Evolutionary conservation across 306 rosid genomes (phyloP).

Genomic region (Vicia villosa): DNA sequence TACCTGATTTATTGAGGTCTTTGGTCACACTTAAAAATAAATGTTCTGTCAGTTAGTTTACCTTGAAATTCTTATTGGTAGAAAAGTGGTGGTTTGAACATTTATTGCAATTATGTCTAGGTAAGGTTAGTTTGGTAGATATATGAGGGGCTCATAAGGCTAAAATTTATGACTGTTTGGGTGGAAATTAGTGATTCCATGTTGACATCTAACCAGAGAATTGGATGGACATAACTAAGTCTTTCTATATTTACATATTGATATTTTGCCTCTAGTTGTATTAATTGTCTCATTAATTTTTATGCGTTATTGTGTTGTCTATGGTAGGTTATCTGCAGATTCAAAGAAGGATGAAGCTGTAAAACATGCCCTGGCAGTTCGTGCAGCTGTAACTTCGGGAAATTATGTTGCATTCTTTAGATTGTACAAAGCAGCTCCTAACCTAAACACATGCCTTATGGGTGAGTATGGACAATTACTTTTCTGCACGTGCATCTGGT

Average conservation of each 20-base stretch:
- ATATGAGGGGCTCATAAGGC: neutral
- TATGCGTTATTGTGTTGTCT: neutral
- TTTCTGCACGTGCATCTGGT: slow-evolving; percentile 1
- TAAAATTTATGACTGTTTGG: neutral
- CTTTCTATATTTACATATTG: neutral
- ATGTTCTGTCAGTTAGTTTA: neutral
- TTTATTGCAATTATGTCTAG: slow-evolving; percentile 5
- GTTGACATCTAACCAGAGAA: slow-evolving; percentile 1
- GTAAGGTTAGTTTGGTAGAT: neutral
- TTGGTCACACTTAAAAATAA: neutral
- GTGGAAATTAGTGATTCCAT: neutral
- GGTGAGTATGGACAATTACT: slow-evolving; percentile 51
- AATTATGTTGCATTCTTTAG: slow-evolving; percentile 85
- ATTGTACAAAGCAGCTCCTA: slow-evolving; percentile 87
- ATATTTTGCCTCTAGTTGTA: slow-evolving; percentile 11
- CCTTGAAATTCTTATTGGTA: neutral
- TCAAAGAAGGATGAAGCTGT: slow-evolving; percentile 81
- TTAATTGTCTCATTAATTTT: neutral
- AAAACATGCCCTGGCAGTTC: slow-evolving; percentile 93
- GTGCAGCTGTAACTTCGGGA: slow-evolving; percentile 90
- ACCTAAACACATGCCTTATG: slow-evolving; percentile 86
- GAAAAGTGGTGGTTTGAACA: slow-evolving; percentile 12
- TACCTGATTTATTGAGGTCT: neutral
- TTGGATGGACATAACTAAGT: neutral
- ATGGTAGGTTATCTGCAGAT: slow-evolving; percentile 68